Evolutionary conservation across 768 basidiomycete species (phyloP), one percentile per base, ranked within the genome.

Genomic region (Cystobasidium tubakii): DNA sequence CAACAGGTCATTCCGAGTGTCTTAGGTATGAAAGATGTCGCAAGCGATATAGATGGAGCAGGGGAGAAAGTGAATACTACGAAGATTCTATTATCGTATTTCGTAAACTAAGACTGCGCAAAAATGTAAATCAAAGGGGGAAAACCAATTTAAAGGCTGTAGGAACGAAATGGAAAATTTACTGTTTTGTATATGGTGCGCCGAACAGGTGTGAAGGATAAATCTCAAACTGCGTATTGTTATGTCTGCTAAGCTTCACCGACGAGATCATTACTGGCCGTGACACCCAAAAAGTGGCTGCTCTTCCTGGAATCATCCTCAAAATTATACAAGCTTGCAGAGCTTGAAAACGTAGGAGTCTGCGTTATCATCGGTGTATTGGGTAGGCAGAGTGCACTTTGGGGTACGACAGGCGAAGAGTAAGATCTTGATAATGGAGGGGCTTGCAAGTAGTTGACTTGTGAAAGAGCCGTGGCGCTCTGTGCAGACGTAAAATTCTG

Each of bases 371-470:
- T 31, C 3, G 66, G 66, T 54, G 66, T 53, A 31, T n/a, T 25
- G 3, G 66, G 66, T 33, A 44, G 12, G 10, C 7, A 53, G 44
- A 67, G 15, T n/a, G 34, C 50, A 19, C 66, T 25, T 17, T 53
- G 43, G 1, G 44, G 44, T 27, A 67, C 10, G n/a, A 50, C 66
- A 9, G 66, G 66, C 2, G 66, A 46, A 25, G 66, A 67, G 31
- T 67, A 67, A 7, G 42, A 46, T 54, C 66, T 25, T 12, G 46
- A 21, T 25, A 67, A 43, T 23, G 44, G 27, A 53, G 66, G 66
- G 6, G 66, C 66, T 60, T 60, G 57, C 27, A 60, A 31, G 21
- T 60, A 60, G 12, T 27, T 6, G 13, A 13, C 13, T 60, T 60
- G 57, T 3, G 21, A 29, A 27, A 12, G 57, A 7, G 23, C 27